Percentiles rank a stretch among this genome's conserved stretches.
Evolutionary conservation across 495 filamentous ascomycete genomes (phyloP).

Genomic region (Aspergillus cavernicola): DNA sequence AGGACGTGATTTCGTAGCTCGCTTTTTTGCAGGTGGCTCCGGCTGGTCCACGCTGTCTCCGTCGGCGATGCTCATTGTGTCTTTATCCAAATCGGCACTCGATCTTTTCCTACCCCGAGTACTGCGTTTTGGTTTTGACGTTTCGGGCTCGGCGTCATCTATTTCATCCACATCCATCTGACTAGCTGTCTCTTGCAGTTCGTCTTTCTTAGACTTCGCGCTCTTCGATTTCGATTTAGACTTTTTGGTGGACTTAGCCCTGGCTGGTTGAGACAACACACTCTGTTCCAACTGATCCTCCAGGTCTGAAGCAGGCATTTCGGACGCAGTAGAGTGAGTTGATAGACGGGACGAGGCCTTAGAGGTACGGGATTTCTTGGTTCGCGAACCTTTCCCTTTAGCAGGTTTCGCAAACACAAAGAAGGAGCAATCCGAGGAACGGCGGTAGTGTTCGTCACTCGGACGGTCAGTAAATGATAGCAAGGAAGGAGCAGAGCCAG

Average conservation of each 20-base stretch:
- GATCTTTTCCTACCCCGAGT: conserved; percentile 60
- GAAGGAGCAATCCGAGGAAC: conserved; percentile 77
- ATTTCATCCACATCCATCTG: conserved; percentile 31
- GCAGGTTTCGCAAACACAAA: conserved; percentile 55
- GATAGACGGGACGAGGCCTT: conserved; percentile 70
- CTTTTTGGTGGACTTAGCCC: conserved; percentile 51
- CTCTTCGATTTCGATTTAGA: conserved; percentile 37
- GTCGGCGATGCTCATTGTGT: conserved; percentile 28
- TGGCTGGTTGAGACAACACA: conserved; percentile 51
- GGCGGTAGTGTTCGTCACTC: conserved; percentile 81
- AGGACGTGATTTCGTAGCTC: conserved; percentile 52
- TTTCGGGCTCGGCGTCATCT: conserved; percentile 30
- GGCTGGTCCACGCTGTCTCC: conserved; percentile 18
- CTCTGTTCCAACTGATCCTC: conserved; percentile 64
- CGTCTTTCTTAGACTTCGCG: conserved; percentile 55
- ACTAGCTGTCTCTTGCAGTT: conserved; percentile 46
- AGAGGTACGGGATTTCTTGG: conserved; percentile 58
- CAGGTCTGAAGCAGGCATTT: conserved; percentile 51
- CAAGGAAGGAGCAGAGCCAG: conserved; percentile 15
- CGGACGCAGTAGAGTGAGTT: conserved; percentile 60
- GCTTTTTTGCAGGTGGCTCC: conserved; percentile 60
- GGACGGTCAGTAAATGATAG: conserved; percentile 23
- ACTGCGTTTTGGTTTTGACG: conserved; percentile 39
- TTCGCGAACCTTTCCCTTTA: conserved; percentile 41
- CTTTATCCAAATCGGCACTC: conserved; percentile 57